Conservation (phyloP, 2,329 filamentous ascomycete species). For the Ambrosiella beaveri region DNA sequence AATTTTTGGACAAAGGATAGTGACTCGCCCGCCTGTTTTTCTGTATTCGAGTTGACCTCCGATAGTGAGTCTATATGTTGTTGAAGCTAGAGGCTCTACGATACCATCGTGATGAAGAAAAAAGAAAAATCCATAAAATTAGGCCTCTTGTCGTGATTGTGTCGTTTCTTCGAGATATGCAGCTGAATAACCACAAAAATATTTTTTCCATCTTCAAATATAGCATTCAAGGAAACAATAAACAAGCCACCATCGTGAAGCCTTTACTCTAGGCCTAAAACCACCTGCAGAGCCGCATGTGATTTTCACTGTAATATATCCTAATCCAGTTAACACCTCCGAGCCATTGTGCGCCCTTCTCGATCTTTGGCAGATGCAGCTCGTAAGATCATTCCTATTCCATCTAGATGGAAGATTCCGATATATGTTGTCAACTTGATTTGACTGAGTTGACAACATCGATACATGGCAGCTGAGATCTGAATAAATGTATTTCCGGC, state of each 20-base stretch:
- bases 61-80: neutral
- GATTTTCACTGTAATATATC: neutral
- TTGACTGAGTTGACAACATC: no score
- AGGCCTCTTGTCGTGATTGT: no score
- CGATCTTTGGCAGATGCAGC: neutral
- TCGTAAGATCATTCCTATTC: neutral
- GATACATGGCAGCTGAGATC: no score
- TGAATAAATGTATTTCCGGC: no score
- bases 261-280: no score
- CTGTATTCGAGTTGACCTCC: neutral
- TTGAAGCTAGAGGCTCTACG: neutral
- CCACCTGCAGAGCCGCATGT: neutral
- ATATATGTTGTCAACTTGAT: neutral
- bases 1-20: neutral
- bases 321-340: constrained; percentile 1
- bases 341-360: neutral
- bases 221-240: neutral
- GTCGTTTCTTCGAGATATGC: no score
- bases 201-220: neutral
- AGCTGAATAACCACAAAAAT: neutral
- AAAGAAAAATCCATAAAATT: no score
- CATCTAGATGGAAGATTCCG: neutral
- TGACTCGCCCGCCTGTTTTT: neutral
- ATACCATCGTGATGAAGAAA: neutral
- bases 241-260: no score